Evolutionary conservation across 345 rosid species (phyloP).

Genomic region (Sonneratia alba): DNA sequence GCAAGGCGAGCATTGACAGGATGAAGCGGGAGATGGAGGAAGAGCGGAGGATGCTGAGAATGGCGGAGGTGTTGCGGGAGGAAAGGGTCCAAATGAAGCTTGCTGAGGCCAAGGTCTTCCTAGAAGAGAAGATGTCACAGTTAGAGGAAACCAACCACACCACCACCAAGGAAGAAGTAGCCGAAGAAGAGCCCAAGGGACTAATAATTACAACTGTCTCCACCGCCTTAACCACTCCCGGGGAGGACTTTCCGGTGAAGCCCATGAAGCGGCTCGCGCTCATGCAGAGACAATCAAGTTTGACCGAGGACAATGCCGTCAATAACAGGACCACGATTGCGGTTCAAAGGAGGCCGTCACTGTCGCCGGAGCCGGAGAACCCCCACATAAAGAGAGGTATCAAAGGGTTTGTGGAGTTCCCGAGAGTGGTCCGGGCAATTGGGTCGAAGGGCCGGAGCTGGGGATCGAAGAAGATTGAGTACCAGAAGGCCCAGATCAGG

Average conservation of each 20-base stretch:
- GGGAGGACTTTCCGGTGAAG: background rate
- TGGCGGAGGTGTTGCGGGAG: conserved; percentile 75
- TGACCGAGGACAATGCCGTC: background rate
- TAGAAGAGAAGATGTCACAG: conserved; percentile 58
- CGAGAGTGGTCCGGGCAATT: conserved; percentile 57
- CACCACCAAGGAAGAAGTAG: background rate
- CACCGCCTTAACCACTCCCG: background rate
- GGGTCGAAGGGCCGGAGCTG: conserved; percentile 59
- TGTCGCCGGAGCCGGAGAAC: conserved; percentile 55
- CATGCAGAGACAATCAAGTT: background rate
- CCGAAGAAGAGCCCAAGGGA: background rate
- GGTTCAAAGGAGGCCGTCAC: conserved; percentile 23
- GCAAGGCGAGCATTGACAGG: conserved; percentile 40
- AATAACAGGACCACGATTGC: conserved; percentile 4
- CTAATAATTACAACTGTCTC: background rate
- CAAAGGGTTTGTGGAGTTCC: conserved; percentile 80
- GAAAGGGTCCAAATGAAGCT: conserved; percentile 92
- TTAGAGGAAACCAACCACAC: conserved; percentile 20
- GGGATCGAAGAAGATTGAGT: conserved; percentile 70
- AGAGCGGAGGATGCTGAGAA: conserved; percentile 65
- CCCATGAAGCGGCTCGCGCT: background rate
- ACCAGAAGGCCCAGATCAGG: conserved; percentile 72
- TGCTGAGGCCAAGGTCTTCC: conserved; percentile 59
- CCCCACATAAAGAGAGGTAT: conserved; percentile 83
- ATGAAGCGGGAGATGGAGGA: conserved; percentile 58